A percentile compares a stretch with the other conserved stretches of the same genome.
Conservation (phyloP, 768 basidiomycete genomes). For the Kwoniella dejecticola region DNA sequence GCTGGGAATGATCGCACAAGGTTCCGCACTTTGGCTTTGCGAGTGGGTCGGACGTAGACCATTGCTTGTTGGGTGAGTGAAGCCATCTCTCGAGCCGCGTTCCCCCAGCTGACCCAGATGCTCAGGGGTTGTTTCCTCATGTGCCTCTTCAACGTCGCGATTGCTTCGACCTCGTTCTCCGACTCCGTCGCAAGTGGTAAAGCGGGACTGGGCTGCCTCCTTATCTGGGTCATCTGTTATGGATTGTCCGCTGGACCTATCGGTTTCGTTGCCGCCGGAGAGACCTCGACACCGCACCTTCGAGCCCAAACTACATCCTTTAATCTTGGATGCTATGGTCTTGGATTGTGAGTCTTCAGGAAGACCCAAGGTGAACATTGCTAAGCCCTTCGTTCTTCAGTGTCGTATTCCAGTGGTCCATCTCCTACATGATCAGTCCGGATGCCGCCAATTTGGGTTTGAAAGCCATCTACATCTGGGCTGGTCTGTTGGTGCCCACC, state of each 20-base stretch:
- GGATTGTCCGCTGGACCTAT: constrained; percentile 30
- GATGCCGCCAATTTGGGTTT: constrained; percentile 32
- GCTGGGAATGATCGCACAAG: constrained; percentile 15
- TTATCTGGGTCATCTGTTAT: constrained; percentile 34
- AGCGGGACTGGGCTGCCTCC: constrained; percentile 20
- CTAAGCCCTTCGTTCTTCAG: background rate
- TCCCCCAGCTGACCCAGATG: background rate
- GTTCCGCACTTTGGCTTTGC: constrained; percentile 15
- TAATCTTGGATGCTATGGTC: constrained; percentile 23
- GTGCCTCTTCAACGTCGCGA: constrained; percentile 25
- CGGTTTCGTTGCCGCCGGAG: constrained; percentile 29
- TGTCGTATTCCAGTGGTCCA: constrained; percentile 29
- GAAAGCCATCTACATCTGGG: constrained; percentile 32
- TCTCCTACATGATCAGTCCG: constrained; percentile 36
- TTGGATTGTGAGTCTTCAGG: constrained; percentile 23
- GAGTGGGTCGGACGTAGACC: constrained; percentile 32
- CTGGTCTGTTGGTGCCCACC: constrained; percentile 28
- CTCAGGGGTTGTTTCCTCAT: constrained; percentile 27
- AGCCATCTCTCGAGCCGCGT: background rate
- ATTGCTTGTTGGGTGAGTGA: constrained; percentile 24
- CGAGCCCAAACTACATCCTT: constrained; percentile 35
- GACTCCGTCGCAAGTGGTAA: constrained; percentile 8
- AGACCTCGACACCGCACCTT: constrained; percentile 31
- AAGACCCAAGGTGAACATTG: no score
- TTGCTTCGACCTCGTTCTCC: constrained; percentile 23